Conservation (phyloP, 495 filamentous ascomycete species). For the Talaromyces liani region DNA sequence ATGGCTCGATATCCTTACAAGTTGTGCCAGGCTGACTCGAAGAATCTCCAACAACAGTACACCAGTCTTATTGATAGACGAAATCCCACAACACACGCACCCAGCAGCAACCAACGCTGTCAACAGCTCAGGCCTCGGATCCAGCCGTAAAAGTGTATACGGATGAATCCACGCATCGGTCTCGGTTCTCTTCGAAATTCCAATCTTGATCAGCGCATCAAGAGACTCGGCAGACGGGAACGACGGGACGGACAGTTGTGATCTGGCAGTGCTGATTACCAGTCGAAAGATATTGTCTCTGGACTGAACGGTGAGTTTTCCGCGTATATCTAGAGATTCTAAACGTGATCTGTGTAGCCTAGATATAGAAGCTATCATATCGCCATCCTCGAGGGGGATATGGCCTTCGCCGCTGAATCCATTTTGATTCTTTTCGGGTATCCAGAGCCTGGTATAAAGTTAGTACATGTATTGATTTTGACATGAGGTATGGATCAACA, state of each 20-base stretch:
- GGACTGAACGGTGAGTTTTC: conserved; percentile 13
- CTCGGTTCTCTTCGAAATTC: conserved; percentile 42
- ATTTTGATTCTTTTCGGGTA: conserved; percentile 22
- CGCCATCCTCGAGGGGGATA: conserved; percentile 19
- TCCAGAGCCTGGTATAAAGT: conserved; percentile 17
- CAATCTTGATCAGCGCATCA: conserved; percentile 52
- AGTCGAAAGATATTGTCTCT: conserved; percentile 22
- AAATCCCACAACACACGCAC: conserved; percentile 43
- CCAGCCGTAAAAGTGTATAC: conserved; percentile 41
- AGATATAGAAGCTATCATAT: conserved; percentile 15
- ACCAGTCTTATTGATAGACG: conserved; percentile 49
- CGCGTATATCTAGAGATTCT: conserved; percentile 18
- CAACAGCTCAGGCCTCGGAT: conserved; percentile 44
- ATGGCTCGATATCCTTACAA: conserved; percentile 16
- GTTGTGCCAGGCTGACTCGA: conserved; percentile 33
- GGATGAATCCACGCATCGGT: conserved; percentile 53
- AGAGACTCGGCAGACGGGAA: conserved; percentile 51
- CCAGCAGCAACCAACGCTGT: conserved; percentile 46
- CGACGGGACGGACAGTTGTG: conserved; percentile 39
- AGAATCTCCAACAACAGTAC: conserved; percentile 50
- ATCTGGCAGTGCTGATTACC: conserved; percentile 20
- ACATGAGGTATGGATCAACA: not conserved
- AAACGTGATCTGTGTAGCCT: conserved; percentile 12
- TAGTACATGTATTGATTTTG: not conserved
- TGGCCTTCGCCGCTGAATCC: conserved; percentile 18